phyloP scores from a whole-genome alignment of 495 filamentous ascomycete genomes.

The Trichoderma gamsii region DNA sequence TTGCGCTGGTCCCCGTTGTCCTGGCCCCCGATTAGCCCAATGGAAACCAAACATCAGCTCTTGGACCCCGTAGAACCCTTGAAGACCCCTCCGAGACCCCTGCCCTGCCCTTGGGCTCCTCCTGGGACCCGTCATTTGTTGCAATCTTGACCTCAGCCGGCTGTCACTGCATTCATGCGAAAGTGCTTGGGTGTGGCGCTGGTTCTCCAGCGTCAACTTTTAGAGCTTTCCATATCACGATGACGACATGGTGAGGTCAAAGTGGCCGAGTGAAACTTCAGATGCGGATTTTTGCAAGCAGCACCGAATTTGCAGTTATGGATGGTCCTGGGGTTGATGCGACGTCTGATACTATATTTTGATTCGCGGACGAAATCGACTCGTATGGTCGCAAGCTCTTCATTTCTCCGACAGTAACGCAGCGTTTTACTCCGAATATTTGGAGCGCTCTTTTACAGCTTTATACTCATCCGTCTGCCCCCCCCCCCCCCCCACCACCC shows the following conservation, averaged over 20 bases:
- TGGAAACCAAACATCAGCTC: not conserved
- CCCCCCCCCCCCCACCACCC: too few relatives aligned
- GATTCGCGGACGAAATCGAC: not conserved
- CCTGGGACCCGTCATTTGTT: not conserved
- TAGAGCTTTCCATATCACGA: not conserved
- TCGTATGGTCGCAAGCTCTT: too few relatives aligned
- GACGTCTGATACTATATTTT: not conserved
- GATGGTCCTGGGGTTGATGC: not conserved
- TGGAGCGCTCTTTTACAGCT: too few relatives aligned
- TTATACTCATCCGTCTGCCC: too few relatives aligned
- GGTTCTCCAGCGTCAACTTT: not conserved
- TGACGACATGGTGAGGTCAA: constrained; percentile 11
- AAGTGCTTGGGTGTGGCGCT: not conserved
- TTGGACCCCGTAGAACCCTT: not conserved
- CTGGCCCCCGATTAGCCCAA: not conserved
- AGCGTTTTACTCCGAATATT: too few relatives aligned
- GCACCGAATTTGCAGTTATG: not conserved
- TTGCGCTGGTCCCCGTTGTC: not conserved
- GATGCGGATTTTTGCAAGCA: not conserved
- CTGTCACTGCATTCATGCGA: constrained; percentile 1
- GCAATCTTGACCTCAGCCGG: constrained; percentile 2
- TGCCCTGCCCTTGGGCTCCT: constrained; percentile 5
- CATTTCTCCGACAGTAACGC: too few relatives aligned
- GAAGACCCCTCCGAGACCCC: not conserved
- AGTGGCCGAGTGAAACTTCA: not conserved